Base-by-base conservation (phyloP, 331 rosid species). In the Erythrophleum ivorense region DNA sequence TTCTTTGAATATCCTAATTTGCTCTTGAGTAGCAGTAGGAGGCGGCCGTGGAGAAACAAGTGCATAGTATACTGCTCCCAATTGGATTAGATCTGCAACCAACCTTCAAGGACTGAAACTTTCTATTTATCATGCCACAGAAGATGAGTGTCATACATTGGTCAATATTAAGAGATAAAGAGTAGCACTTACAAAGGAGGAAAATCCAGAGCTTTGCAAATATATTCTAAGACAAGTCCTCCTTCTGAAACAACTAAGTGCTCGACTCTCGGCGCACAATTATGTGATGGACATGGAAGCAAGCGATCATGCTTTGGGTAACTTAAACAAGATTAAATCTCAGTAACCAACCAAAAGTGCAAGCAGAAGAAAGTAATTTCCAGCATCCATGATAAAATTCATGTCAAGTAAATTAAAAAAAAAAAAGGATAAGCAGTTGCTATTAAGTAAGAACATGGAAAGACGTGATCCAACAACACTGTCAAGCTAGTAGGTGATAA, bases 1-100 rank as follows among this genome's bases (percentile, higher is more conserved):
- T 85, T 90, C 79, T 75, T 88, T 79, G 86, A 82, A 95, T 80
- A 88, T 59, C 82, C 89, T 88, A 60, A 95, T 70, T 78, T 95
- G 87, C 90, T 93, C 97, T 0, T 83, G 85, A 48, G 99, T 90
- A 45, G 99, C 99, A 75, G 66, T 91, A 81, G 97, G 92, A 80
- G 98, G 97, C 69, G 99, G 99, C 82, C 66, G 68, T 7, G 97
- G 99, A 81, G 97, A 93, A n/a, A 93, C 99, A 60, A 95, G 94
- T 80, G 98, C 99, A 75, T 86, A 92, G 86, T 89, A 81, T 19
- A 95, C 97, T 78, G 97, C 97, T 81, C 98, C 99, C 43, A 95
- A 95, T 76, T 90, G 91, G 57, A 95, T 89, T 73, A 92, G 88
- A 86, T 95, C 99, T 64, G 92, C 88, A 85, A 93, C 99, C 81